Percentiles rank a stretch among this genome's conserved stretches.
These are phyloP conservation scores for Xylaria sp. DNA, from an alignment of 2,329 filamentous ascomycete species.

Conservation along the genomic window DNA sequence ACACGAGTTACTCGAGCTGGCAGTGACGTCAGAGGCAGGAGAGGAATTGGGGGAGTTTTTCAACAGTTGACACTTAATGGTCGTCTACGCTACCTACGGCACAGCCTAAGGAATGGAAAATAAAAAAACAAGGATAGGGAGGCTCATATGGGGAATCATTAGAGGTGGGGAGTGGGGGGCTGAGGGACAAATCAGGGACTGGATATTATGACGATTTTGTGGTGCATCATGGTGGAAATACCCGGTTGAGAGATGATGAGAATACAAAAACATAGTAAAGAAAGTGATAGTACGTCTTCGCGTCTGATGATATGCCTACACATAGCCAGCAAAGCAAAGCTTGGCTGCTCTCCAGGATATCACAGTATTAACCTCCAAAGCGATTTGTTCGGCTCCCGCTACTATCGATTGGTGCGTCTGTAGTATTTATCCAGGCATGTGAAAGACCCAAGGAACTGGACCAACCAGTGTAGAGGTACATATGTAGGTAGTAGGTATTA, in stretches of 20 bases:
- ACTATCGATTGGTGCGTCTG: neutral
- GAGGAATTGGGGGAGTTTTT: conserved; percentile 56
- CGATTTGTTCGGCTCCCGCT: too few species aligned
- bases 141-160: neutral
- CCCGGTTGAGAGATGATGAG: conserved; percentile 6
- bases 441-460: neutral
- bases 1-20: conserved; percentile 81
- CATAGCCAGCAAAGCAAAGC: too few species aligned
- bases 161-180: conserved; percentile 12
- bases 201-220: conserved; percentile 9
- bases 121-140: neutral
- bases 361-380: too few species aligned
- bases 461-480: too few species aligned
- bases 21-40: conserved; percentile 79
- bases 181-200: conserved; percentile 17
- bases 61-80: conserved; percentile 44
- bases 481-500: neutral
- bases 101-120: neutral
- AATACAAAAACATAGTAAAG: neutral
- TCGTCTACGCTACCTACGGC: neutral
- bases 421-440: neutral
- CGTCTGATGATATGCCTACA: too few species aligned
- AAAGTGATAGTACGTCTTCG: too few species aligned
- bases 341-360: too few species aligned
- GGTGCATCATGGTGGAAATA: conserved; percentile 8